phyloP scores from a whole-genome alignment of 495 filamentous ascomycete genomes.

The Aspergillus baeticus region DNA sequence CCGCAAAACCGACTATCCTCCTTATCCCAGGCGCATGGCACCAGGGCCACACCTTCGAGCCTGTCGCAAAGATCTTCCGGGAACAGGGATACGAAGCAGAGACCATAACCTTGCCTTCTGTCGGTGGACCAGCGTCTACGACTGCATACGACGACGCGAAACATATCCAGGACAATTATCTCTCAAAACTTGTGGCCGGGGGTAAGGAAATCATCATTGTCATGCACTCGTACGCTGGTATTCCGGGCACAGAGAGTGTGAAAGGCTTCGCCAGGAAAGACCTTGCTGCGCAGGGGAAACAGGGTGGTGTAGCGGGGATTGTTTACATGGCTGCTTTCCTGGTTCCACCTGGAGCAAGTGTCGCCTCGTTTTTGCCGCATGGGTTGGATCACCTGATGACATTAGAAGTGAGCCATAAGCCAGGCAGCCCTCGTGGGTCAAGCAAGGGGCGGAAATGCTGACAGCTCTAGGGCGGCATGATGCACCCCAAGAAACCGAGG shows the following conservation, averaged over 20 bases:
- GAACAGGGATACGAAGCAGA: background rate
- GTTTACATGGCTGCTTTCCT: background rate
- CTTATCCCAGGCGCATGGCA: background rate
- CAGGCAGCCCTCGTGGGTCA: too few species aligned
- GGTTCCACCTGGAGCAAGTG: background rate
- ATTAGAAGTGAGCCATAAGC: background rate
- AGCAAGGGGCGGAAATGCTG: too few species aligned
- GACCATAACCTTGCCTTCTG: background rate
- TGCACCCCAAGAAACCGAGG: background rate
- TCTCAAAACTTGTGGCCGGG: background rate
- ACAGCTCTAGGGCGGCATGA: background rate
- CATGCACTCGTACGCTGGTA: constrained; percentile 8
- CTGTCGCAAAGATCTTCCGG: background rate
- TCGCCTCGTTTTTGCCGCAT: background rate
- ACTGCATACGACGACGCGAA: background rate
- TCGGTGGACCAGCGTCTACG: background rate
- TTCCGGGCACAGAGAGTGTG: background rate
- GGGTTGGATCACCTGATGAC: background rate
- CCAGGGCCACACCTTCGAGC: background rate
- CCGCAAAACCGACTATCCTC: background rate
- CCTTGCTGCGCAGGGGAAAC: background rate
- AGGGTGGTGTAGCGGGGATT: background rate
- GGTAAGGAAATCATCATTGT: constrained; percentile 3
- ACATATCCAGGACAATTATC: background rate
- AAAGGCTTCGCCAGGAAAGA: background rate